A percentile compares a stretch with the other conserved stretches of the same genome.
Evolutionary conservation across 2,329 filamentous ascomycete genomes (phyloP).

Genomic region (Fusarium incarnatum): DNA sequence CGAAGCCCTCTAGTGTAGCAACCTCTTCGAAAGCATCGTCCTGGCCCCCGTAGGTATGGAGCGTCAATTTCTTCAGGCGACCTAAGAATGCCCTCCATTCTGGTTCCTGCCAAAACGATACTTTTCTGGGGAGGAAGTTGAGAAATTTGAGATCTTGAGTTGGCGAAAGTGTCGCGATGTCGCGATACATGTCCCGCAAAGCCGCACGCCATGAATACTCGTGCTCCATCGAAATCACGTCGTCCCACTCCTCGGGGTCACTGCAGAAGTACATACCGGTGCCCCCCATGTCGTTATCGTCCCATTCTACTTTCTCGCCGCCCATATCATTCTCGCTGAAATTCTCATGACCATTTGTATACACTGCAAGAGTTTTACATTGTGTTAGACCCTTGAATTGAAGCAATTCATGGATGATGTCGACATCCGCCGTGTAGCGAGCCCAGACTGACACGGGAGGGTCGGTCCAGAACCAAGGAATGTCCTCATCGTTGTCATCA

Average conservation of each 20-base stretch:
- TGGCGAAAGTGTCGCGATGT: not conserved
- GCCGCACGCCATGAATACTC: not conserved
- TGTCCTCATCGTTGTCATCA: not conserved
- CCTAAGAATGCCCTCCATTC: constrained; percentile 11
- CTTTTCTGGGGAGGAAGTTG: constrained; percentile 3
- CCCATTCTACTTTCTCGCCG: not conserved
- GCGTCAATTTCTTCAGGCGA: not conserved
- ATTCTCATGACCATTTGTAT: not conserved
- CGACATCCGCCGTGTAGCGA: not conserved
- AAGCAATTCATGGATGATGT: not conserved
- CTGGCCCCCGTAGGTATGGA: constrained; percentile 5
- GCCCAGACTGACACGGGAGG: constrained; percentile 24
- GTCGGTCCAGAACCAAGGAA: not conserved
- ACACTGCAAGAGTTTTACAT: not conserved
- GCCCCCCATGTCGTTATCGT: not conserved
- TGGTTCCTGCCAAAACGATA: not conserved
- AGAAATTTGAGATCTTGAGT: not conserved
- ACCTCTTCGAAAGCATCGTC: not conserved
- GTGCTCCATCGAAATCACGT: not conserved
- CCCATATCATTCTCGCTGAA: not conserved
- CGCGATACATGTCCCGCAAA: constrained; percentile 7
- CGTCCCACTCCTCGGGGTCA: not conserved
- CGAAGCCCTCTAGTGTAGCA: constrained; percentile 5
- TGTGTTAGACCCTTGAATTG: not conserved
- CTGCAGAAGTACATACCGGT: constrained; percentile 12